Conservation (phyloP, 2,329 filamentous ascomycete species). For the Boeremia lycopersici region DNA sequence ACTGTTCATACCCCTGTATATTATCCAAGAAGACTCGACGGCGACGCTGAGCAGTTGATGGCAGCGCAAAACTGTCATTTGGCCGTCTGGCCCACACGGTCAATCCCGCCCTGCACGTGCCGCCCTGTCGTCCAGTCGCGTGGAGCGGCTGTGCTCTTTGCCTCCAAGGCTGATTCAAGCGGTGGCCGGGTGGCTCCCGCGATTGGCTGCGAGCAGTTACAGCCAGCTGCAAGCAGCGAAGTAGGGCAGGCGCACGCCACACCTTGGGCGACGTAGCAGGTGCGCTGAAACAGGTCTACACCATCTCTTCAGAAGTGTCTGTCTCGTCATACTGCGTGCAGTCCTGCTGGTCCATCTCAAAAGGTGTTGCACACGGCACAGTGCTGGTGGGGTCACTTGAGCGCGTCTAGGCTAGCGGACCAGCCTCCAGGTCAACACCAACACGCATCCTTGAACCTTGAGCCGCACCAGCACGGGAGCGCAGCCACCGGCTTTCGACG, state of each 20-base stretch:
- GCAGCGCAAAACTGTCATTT: neutral
- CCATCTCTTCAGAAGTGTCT: conserved; percentile 15
- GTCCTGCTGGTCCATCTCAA: conserved; percentile 12
- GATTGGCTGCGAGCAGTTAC: conserved; percentile 27
- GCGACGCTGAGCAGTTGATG: neutral
- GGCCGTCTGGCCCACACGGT: neutral
- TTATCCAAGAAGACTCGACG: neutral
- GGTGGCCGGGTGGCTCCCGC: conserved; percentile 36
- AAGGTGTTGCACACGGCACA: conserved; percentile 8
- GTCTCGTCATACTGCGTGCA: conserved; percentile 19
- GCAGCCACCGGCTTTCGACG: conserved; percentile 36
- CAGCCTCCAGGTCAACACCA: conserved; percentile 8
- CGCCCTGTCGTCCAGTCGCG: conserved; percentile 25
- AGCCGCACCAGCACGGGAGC: conserved; percentile 28
- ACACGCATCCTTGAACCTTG: conserved; percentile 1
- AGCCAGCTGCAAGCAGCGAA: conserved; percentile 29
- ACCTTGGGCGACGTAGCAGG: conserved; percentile 25
- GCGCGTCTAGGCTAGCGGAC: conserved; percentile 7
- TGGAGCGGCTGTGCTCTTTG: conserved; percentile 22
- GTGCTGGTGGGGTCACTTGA: conserved; percentile 8
- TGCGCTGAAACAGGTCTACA: conserved; percentile 35
- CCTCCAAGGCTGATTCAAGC: conserved; percentile 37
- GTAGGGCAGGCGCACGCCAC: conserved; percentile 39
- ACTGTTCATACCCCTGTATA: conserved; percentile 6
- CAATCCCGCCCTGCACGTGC: conserved; percentile 20